Evolutionary conservation across 495 filamentous ascomycete genomes (phyloP).

Genomic region (Hapsidospora chrysogenum): DNA sequence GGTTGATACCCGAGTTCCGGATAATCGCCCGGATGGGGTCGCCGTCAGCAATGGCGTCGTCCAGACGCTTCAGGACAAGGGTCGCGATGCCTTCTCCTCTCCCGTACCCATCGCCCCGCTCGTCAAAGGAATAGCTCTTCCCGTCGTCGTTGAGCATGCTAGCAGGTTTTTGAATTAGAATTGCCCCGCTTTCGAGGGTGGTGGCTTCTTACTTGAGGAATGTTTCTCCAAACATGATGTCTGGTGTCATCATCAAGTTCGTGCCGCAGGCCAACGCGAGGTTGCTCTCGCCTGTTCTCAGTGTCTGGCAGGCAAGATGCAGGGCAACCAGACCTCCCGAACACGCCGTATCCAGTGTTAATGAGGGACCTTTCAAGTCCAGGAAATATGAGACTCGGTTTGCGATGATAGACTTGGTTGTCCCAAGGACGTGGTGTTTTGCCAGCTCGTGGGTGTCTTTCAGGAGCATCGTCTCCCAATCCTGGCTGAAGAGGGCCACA

Average conservation of each 20-base stretch:
- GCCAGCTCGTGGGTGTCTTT: neutral
- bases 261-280: neutral
- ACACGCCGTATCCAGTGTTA: slow-evolving; percentile 13
- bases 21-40: slow-evolving; percentile 36
- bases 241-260: slow-evolving; percentile 4
- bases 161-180: slow-evolving; percentile 1
- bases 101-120: slow-evolving; percentile 29
- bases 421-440: slow-evolving; percentile 1
- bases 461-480: neutral
- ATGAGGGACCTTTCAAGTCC: slow-evolving; percentile 7
- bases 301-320: slow-evolving; percentile 8
- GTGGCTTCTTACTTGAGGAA: slow-evolving; percentile 3
- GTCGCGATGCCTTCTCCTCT: slow-evolving; percentile 35
- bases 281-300: neutral
- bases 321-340: slow-evolving; percentile 9
- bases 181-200: slow-evolving; percentile 3
- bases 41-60: slow-evolving; percentile 20
- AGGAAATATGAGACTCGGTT: slow-evolving; percentile 12
- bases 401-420: slow-evolving; percentile 14
- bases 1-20: slow-evolving; percentile 26
- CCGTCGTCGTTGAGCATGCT: slow-evolving; percentile 6
- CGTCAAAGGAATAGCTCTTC: slow-evolving; percentile 25
- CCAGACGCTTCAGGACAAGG: slow-evolving; percentile 32
- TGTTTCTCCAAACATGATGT: slow-evolving; percentile 1
- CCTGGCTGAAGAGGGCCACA: slow-evolving; percentile 1